These are phyloP conservation scores for Magnolia changhungtana DNA, from an alignment of 164 flowering plant genomes.

Conservation along the genomic window DNA sequence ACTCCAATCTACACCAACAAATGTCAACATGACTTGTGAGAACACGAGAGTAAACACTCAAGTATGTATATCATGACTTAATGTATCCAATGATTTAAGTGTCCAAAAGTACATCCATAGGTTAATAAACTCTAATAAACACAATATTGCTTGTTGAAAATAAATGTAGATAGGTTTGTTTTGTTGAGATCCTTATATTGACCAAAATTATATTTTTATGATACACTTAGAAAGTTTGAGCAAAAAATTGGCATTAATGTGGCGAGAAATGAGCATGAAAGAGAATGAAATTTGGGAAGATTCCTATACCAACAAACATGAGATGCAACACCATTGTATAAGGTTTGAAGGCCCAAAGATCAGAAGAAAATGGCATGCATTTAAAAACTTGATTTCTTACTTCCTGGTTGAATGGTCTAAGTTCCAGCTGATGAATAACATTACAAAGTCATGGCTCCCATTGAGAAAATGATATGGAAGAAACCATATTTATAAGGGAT, in stretches of 20 bases:
- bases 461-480: constrained; percentile 74
- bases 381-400: constrained; percentile 31
- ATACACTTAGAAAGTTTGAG: no score
- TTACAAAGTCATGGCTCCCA: constrained; percentile 95
- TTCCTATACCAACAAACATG: neutral
- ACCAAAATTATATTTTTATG: no score
- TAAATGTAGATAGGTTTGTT: no score
- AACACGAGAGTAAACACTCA: neutral
- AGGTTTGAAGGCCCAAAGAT: neutral
- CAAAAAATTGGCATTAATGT: no score
- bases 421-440: constrained; percentile 91
- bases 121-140: neutral
- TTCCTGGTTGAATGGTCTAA: constrained; percentile 52
- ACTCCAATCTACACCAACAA: constrained; percentile 67
- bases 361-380: neutral
- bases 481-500: constrained; percentile 81
- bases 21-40: neutral
- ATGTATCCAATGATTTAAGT: neutral
- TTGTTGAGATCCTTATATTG: no score
- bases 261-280: no score
- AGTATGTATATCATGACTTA: neutral
- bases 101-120: neutral
- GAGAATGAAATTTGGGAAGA: no score
- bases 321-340: neutral
- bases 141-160: no score